A percentile compares a stretch with the other conserved stretches of the same genome.
Conservation (phyloP, 305 asterid genomes). For the Solanum hybrid region DNA sequence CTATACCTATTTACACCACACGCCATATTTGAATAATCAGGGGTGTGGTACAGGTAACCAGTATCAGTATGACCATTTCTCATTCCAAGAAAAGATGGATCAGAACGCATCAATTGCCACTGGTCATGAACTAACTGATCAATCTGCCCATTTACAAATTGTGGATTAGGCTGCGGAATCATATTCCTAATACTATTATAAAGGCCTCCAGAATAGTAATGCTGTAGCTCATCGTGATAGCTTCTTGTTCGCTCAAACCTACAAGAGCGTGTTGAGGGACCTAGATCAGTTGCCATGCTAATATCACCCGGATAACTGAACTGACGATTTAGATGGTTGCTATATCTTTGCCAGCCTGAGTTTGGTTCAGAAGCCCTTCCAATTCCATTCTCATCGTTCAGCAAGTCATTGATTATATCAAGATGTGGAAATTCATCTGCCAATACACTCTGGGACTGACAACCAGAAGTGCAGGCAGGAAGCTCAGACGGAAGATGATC, state of each 20-base stretch:
- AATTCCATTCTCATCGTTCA: conserved; percentile 65
- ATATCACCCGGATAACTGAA: conserved; percentile 54
- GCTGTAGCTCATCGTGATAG: conserved; percentile 40
- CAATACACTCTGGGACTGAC: conserved; percentile 32
- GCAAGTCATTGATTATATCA: conserved; percentile 84
- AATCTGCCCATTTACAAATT: conserved; percentile 44
- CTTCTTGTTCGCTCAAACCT: conserved; percentile 52
- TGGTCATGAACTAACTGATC: conserved; percentile 47
- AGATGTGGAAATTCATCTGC: conserved; percentile 85
- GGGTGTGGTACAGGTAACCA: conserved; percentile 28
- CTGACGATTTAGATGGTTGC: conserved; percentile 48
- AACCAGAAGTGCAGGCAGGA: conserved; percentile 47
- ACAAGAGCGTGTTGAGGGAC: conserved; percentile 40
- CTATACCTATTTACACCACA: conserved; percentile 13
- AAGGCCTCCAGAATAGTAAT: conserved; percentile 27
- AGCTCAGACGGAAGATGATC: conserved; percentile 39
- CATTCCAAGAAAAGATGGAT: conserved; percentile 26
- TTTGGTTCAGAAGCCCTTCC: conserved; percentile 19
- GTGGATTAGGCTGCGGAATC: conserved; percentile 39
- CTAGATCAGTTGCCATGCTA: conserved; percentile 25
- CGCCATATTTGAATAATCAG: conserved; percentile 1
- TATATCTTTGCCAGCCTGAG: conserved; percentile 30
- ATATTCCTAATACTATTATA: conserved; percentile 40
- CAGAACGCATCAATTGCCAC: conserved; percentile 66
- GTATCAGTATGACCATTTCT: conserved; percentile 29